These are phyloP conservation scores for Pseudogymnoascus sp. DNA, from an alignment of 2,329 filamentous ascomycete species.

Conservation along the genomic window DNA sequence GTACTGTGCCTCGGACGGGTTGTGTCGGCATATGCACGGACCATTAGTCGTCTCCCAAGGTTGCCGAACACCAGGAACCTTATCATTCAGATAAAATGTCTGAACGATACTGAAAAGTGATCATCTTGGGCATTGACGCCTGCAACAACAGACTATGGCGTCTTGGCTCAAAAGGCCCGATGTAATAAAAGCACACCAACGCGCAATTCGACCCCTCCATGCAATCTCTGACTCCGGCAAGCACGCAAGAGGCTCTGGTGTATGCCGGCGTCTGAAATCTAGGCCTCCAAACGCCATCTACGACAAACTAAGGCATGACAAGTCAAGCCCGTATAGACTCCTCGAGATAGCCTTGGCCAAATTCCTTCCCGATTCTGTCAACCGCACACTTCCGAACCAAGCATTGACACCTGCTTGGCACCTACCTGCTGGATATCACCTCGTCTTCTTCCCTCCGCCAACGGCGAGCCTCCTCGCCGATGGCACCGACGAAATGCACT, in stretches of 20 bases:
- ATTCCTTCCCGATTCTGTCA: not conserved
- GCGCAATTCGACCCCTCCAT: not conserved
- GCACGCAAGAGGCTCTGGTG: not conserved
- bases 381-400: not conserved
- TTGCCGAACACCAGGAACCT: too few species aligned
- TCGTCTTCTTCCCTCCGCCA: conserved; percentile 76
- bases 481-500: conserved; percentile 75
- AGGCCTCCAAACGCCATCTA: conserved; percentile 20
- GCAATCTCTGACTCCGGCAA: not conserved
- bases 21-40: not conserved
- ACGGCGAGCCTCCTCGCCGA: conserved; percentile 61
- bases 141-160: not conserved
- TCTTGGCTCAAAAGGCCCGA: not conserved
- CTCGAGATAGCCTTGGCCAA: not conserved
- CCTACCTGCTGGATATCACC: conserved; percentile 54
- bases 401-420: not conserved
- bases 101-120: not conserved
- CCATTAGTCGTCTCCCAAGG: not conserved
- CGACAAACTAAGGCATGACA: not conserved
- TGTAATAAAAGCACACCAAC: not conserved
- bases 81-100: not conserved
- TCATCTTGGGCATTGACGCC: not conserved
- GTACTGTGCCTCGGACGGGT: not conserved
- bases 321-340: not conserved
- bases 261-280: conserved; percentile 1